phyloP scores from a whole-genome alignment of 2,329 filamentous ascomycete species.

The Nemania sp. region DNA sequence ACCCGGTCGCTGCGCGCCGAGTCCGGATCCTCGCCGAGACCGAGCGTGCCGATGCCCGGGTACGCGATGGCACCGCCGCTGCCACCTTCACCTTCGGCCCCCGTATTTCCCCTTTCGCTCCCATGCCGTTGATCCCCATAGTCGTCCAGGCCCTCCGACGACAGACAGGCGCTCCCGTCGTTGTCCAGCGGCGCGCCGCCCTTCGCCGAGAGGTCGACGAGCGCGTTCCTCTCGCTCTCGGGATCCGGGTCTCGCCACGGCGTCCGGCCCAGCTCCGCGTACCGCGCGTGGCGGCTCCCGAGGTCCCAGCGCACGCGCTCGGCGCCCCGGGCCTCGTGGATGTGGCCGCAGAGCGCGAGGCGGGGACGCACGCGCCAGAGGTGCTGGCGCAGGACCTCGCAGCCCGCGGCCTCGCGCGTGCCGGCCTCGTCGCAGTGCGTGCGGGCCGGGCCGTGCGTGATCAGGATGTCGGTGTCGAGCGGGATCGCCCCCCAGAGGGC shows the following conservation, averaged over 20 bases:
- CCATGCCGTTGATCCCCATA: neutral
- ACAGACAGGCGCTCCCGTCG: constrained; percentile 42
- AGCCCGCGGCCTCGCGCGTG: constrained; percentile 55
- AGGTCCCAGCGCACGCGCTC: constrained; percentile 66
- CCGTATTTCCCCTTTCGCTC: neutral
- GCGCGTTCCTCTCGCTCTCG: constrained; percentile 60
- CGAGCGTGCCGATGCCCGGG: constrained; percentile 42
- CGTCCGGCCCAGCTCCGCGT: constrained; percentile 48
- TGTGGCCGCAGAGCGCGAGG: constrained; percentile 72
- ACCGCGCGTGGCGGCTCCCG: constrained; percentile 44
- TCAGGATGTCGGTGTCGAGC: constrained; percentile 64
- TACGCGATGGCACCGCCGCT: too few species aligned
- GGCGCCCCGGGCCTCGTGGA: constrained; percentile 69
- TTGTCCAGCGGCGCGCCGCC: constrained; percentile 51
- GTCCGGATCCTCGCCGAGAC: constrained; percentile 48
- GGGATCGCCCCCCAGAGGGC: constrained; percentile 66
- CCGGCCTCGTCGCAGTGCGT: constrained; percentile 60
- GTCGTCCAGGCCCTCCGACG: neutral
- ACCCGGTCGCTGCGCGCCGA: constrained; percentile 48
- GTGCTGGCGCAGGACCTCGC: constrained; percentile 59
- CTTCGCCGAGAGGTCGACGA: constrained; percentile 63
- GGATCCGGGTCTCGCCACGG: constrained; percentile 65
- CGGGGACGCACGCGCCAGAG: constrained; percentile 66
- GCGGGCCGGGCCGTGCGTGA: constrained; percentile 72
- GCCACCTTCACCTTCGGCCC: neutral